phyloP scores from a whole-genome alignment of 2,329 filamentous ascomycete genomes.

The Polychaeton citri region DNA sequence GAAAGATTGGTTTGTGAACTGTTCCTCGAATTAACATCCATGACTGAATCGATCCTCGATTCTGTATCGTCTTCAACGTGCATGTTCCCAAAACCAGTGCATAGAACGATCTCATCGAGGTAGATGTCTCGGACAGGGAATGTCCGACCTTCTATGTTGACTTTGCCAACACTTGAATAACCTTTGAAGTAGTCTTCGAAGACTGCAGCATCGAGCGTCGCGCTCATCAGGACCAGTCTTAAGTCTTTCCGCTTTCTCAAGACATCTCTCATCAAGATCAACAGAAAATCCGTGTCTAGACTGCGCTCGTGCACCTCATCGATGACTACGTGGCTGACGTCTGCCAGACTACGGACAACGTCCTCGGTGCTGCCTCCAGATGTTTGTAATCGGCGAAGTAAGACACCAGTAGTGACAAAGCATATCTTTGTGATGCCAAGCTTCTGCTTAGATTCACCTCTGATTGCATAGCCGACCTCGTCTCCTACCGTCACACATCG shows the following conservation, averaged over 20 bases:
- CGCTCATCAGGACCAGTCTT: constrained; percentile 90
- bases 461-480: constrained; percentile 83
- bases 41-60: constrained; percentile 21
- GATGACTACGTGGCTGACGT: constrained; percentile 88
- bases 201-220: constrained; percentile 76
- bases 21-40: constrained; percentile 27
- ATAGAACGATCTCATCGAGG: constrained; percentile 70
- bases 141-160: constrained; percentile 80
- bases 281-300: constrained; percentile 84
- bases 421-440: constrained; percentile 69
- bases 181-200: constrained; percentile 67
- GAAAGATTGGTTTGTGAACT: constrained; percentile 8
- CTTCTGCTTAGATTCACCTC: constrained; percentile 71
- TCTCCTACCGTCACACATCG: constrained; percentile 68
- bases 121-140: constrained; percentile 85
- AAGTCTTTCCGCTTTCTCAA: constrained; percentile 61
- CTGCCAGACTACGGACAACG: constrained; percentile 65
- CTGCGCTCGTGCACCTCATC: constrained; percentile 95
- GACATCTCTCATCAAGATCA: constrained; percentile 77
- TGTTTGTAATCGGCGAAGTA: constrained; percentile 81
- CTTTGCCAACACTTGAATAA: constrained; percentile 48
- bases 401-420: constrained; percentile 89
- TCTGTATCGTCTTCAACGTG: constrained; percentile 36
- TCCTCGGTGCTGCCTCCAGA: constrained; percentile 70
- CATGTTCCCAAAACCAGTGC: constrained; percentile 53